These are phyloP conservation scores for Chalaropsis ovoidea DNA, from an alignment of 2,329 filamentous ascomycete species.

Conservation along the genomic window DNA sequence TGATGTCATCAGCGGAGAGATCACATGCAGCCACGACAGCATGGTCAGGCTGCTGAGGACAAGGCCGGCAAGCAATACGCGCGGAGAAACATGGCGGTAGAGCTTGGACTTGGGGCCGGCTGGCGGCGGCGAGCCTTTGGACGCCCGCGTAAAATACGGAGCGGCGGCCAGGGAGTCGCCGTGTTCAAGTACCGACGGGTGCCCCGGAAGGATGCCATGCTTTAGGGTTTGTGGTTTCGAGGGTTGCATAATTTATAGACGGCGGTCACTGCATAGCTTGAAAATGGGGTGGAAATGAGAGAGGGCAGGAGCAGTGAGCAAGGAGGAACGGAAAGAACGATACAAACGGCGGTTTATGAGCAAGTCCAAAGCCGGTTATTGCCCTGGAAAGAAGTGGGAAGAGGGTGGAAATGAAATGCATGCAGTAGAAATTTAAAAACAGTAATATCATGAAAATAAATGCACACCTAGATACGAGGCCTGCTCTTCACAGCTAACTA, in stretches of 20 bases:
- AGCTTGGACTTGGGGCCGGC: background rate
- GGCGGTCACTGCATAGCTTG: background rate
- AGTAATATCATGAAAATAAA: background rate
- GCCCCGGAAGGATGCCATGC: background rate
- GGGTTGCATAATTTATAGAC: background rate
- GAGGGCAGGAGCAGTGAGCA: background rate
- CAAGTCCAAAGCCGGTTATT: background rate
- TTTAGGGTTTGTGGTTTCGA: background rate
- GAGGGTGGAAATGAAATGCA: background rate
- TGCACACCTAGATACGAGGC: background rate
- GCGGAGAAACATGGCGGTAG: background rate
- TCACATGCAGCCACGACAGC: slow-evolving; percentile 1
- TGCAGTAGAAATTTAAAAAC: background rate
- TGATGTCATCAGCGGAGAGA: background rate
- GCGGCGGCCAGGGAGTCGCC: background rate
- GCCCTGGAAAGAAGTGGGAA: background rate
- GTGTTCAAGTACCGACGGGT: background rate
- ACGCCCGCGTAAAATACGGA: background rate
- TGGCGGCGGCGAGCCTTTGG: background rate
- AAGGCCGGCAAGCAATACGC: background rate
- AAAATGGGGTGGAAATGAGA: background rate
- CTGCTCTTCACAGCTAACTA: background rate
- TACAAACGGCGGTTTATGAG: background rate
- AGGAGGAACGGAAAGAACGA: background rate
- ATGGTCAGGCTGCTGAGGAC: background rate